Conservation (phyloP, 805 yeast species). For the Kuraishia cidri region DNA sequence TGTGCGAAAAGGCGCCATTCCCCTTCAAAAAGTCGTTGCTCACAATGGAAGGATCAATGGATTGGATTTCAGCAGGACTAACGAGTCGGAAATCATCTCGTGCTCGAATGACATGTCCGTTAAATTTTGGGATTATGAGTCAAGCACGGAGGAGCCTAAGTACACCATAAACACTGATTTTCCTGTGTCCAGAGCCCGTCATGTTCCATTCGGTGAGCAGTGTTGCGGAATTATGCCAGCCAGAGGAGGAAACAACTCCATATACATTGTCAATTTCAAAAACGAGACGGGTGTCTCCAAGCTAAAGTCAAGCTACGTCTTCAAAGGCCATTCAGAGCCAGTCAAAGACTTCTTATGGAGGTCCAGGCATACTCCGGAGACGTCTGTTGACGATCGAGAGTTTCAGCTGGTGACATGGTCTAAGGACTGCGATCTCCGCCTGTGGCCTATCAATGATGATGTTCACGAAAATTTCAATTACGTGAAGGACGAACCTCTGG, state of each 20-base stretch:
- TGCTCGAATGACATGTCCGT: constrained; percentile 84
- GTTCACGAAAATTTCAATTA: constrained; percentile 37
- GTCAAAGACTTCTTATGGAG: constrained; percentile 90
- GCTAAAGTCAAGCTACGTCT: constrained; percentile 46
- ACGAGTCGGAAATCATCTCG: constrained; percentile 56
- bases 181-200: constrained; percentile 86
- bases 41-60: constrained; percentile 88
- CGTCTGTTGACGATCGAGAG: constrained; percentile 58
- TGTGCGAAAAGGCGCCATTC: constrained; percentile 69
- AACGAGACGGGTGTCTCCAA: constrained; percentile 23
- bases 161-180: constrained; percentile 62
- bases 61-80: constrained; percentile 65
- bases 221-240: constrained; percentile 88
- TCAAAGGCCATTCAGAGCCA: constrained; percentile 78
- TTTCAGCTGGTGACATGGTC: constrained; percentile 94
- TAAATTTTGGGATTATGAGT: constrained; percentile 68
- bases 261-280: constrained; percentile 45
- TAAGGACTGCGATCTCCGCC: constrained; percentile 71
- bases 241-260: constrained; percentile 70
- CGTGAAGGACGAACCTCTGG: constrained; percentile 24
- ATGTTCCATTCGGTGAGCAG: constrained; percentile 76
- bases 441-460: constrained; percentile 63
- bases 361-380: constrained; percentile 36
- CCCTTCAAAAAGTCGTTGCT: constrained; percentile 59
- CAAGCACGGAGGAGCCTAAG: constrained; percentile 32